These are phyloP conservation scores for Sonneratia alba DNA, from an alignment of 345 rosid species.

Conservation along the genomic window DNA sequence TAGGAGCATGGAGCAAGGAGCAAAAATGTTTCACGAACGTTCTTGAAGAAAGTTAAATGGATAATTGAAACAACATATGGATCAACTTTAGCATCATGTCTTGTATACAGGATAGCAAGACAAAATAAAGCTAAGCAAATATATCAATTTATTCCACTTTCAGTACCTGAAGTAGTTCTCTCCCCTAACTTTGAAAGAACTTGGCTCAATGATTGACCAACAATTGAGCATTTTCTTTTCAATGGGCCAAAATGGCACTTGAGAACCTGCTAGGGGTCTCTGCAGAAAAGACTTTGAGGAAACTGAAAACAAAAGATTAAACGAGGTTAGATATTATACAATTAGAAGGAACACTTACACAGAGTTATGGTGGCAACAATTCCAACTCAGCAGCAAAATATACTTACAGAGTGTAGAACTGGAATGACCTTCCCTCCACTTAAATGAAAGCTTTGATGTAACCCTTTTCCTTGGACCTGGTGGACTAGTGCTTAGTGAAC, in stretches of 20 bases:
- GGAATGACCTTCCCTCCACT: conserved; percentile 72
- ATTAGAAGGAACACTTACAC: neutral
- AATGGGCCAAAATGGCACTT: conserved; percentile 37
- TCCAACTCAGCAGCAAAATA: neutral
- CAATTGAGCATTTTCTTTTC: conserved; percentile 43
- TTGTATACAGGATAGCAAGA: neutral
- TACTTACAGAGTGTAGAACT: conserved; percentile 54
- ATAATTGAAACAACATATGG: conserved; percentile 3
- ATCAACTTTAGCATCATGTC: neutral
- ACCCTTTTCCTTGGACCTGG: conserved; percentile 47
- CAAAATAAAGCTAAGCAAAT: neutral
- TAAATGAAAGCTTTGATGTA: conserved; percentile 57
- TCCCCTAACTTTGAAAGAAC: conserved; percentile 42
- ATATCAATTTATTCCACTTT: neutral
- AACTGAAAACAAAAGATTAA: conserved; percentile 34
- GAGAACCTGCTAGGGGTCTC: conserved; percentile 47
- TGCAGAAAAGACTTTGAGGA: conserved; percentile 50
- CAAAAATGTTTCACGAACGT: neutral
- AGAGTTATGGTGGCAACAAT: neutral
- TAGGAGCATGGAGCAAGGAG: neutral
- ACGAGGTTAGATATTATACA: neutral
- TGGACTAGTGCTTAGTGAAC: conserved; percentile 54
- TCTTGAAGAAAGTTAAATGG: conserved; percentile 1
- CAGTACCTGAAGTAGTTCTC: conserved; percentile 39
- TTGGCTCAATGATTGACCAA: conserved; percentile 46